Evolutionary conservation across 73 alveolate species (phyloP), one percentile per base, ranked within the genome.

Genomic region (Blepharisma japonicum): DNA sequence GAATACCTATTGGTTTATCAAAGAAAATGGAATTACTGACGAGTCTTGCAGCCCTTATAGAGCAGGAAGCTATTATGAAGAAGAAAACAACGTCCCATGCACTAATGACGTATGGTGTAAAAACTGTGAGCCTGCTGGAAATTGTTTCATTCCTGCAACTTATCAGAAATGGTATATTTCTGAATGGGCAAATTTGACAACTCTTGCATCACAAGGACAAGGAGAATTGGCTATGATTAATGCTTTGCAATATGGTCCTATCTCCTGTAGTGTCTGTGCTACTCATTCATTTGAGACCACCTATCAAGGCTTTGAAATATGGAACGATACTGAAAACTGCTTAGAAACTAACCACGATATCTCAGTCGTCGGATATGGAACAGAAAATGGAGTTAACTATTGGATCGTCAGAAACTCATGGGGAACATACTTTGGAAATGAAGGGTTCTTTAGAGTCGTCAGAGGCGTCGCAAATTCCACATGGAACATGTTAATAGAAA

Each of bases 181-280:
- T 56, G 82, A 80, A 38, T 84, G 68, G 68, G 93, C 88, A 14
- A 78, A 71, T 14, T 77, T 87, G 66, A 56, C 77, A 18, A 25
- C 42, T 0, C 42, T 32, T 32, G 42, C 42, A 32, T 32, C 42
- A 32, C 42, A 32, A 32, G 42, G 46, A 14, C 2, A 0, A 42
- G 97, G 96, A 18, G 98, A 92, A 83, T 91, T 80, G 68, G 93
- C 79, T 55, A 95, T 95, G 98, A 91, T 90, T 87, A 82, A 87
- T 70, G 96, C 94, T 79, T 90, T 84, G 71, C 77, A 93, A 80
- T 9, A n/a, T 70, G 99, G 99, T 1, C 99, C 99, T 50, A 84
- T 95, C 71, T 94, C 98, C 20, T 93, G 98, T 55, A 90, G 89
- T 48, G 84, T 90, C 67, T 93, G 92, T 21, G 94, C 84, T 51